Evolutionary conservation across 495 filamentous ascomycete species (phyloP).

Genomic region (Elasticomyces elasticus): DNA sequence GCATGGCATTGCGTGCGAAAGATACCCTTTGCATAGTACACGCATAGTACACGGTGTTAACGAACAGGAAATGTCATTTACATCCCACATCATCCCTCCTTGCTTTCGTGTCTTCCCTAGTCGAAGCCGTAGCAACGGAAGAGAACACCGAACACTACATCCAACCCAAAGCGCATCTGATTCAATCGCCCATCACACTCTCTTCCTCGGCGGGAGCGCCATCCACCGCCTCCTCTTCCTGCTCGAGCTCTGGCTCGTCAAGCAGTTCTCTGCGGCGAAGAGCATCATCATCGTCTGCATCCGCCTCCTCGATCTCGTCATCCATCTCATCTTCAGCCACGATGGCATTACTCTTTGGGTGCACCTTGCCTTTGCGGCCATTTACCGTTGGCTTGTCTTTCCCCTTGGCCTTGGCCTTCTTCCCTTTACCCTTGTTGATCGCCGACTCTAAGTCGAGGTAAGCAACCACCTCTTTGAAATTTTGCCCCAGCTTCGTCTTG

Average conservation of each 20-base stretch:
- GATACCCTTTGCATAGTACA: no score
- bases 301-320: conserved; percentile 31
- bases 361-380: conserved; percentile 18
- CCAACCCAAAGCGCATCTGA: conserved; percentile 38
- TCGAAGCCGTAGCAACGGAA: no score
- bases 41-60: no score
- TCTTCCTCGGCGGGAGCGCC: conserved; percentile 42
- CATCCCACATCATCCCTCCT: no score
- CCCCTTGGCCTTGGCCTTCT: conserved; percentile 33
- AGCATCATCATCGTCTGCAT: conserved; percentile 36
- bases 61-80: no score
- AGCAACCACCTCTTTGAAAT: conserved; percentile 19
- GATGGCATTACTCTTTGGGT: conserved; percentile 20
- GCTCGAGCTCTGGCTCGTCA: conserved; percentile 36
- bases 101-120: no score
- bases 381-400: conserved; percentile 34
- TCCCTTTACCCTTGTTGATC: conserved; percentile 34
- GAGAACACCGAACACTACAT: no score
- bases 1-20: no score
- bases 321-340: conserved; percentile 34
- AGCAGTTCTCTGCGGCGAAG: conserved; percentile 28
- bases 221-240: conserved; percentile 55
- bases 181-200: conserved; percentile 47
- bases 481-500: conserved; percentile 16
- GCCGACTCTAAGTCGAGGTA: conserved; percentile 47